Evolutionary conservation across 805 yeast genomes (phyloP).

Genomic region (Saccharomyces mikatae): DNA sequence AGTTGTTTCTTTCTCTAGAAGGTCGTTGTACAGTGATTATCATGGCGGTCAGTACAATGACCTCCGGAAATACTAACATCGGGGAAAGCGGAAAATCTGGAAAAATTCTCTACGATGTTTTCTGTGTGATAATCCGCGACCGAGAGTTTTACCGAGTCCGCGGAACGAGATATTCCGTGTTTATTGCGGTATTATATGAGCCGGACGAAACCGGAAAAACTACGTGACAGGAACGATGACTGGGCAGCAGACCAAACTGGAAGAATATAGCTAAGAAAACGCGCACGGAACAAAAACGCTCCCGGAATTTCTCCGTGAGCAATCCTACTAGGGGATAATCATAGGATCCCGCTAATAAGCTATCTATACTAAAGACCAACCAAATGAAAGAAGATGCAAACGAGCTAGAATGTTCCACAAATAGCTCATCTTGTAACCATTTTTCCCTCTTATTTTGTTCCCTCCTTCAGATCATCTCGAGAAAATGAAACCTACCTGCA

Average conservation of each 20-base stretch:
- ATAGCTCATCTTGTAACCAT: not conserved
- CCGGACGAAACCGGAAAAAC: not conserved
- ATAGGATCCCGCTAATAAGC: not conserved
- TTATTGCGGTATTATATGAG: not conserved
- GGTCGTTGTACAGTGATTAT: not conserved
- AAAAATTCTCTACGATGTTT: not conserved
- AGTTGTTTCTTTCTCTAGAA: not conserved
- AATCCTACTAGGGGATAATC: not conserved
- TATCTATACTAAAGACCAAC: not conserved
- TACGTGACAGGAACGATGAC: not conserved
- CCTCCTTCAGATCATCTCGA: not conserved
- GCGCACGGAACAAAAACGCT: not conserved
- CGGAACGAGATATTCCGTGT: not conserved
- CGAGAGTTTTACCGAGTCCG: not conserved
- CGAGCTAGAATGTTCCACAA: not conserved
- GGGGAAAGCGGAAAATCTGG: not conserved
- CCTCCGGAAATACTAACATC: not conserved
- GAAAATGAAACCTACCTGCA: not conserved
- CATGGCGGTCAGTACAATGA: not conserved
- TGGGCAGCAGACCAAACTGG: not conserved
- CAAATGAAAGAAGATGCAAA: not conserved
- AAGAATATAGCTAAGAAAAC: not conserved
- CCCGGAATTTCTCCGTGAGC: not conserved
- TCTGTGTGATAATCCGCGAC: not conserved
- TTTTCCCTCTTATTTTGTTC: not conserved